Percentiles rank a stretch among this genome's conserved stretches.
Evolutionary conservation across 2,329 filamentous ascomycete species (phyloP).

Genomic region (Trichoderma polysporum): DNA sequence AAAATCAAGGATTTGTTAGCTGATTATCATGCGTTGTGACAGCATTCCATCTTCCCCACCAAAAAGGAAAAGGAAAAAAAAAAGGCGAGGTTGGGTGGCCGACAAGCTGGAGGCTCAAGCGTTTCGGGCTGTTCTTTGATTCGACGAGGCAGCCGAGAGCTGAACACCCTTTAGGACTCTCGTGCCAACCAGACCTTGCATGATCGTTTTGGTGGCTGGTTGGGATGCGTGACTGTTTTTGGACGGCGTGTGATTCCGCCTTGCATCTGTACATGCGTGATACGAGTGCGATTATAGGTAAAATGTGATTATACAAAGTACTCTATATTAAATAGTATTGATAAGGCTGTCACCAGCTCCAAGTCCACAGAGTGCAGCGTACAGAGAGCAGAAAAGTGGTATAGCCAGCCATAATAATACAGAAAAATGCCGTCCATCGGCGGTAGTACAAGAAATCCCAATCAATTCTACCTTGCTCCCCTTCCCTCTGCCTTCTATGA

Average conservation of each 20-base stretch:
- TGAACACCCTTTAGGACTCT: neutral
- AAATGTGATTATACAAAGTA: too few relatives aligned
- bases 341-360: neutral
- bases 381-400: too few relatives aligned
- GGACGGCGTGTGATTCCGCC: neutral
- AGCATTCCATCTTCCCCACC: neutral
- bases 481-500: neutral
- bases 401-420: neutral
- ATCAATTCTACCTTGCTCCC: neutral
- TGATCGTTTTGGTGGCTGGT: neutral
- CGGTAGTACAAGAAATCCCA: slow-evolving; percentile 10
- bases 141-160: neutral
- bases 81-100: neutral
- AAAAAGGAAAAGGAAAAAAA: neutral
- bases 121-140: neutral
- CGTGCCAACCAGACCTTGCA: neutral
- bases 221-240: neutral
- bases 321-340: neutral
- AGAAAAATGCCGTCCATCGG: neutral
- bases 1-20: neutral
- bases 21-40: neutral
- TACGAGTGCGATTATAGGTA: neutral
- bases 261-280: neutral
- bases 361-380: too few relatives aligned
- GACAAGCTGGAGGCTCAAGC: neutral